A percentile compares a stretch with the other conserved stretches of the same genome.
These are phyloP conservation scores for Spathaspora hagerdaliae DNA, from an alignment of 805 yeast species.

Conservation along the genomic window DNA sequence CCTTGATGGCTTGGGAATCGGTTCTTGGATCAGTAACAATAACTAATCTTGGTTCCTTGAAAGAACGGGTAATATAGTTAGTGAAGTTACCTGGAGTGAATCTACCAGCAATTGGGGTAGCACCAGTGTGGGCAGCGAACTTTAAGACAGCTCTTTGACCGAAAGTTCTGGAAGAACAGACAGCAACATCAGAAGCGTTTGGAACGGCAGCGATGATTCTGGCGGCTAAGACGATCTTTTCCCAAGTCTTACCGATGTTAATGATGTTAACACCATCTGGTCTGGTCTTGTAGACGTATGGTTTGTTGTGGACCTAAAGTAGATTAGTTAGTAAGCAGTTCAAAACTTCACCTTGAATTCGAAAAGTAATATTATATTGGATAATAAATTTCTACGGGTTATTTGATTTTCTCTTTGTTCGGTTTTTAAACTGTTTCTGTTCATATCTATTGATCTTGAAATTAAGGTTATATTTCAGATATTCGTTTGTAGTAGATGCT, in stretches of 20 bases:
- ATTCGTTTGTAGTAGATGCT: too few species aligned
- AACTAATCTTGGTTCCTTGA: constrained; percentile 99
- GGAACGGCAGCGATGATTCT: constrained; percentile 99
- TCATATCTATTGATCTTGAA: too few species aligned
- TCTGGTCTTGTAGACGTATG: constrained; percentile 97
- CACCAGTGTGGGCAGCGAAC: constrained; percentile 99
- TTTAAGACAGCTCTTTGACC: constrained; percentile 99
- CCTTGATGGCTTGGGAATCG: constrained; percentile 99
- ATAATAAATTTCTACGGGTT: too few species aligned
- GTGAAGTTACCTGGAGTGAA: constrained; percentile 99
- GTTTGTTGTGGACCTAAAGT: constrained; percentile 84
- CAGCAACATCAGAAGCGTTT: constrained; percentile 97
- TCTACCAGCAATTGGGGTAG: constrained; percentile 99
- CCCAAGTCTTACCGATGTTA: constrained; percentile 99
- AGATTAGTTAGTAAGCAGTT: constrained; percentile 15
- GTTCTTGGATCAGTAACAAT: constrained; percentile 99
- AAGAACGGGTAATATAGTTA: constrained; percentile 99
- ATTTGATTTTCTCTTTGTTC: too few species aligned
- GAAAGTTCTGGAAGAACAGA: constrained; percentile 97
- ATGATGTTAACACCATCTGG: constrained; percentile 99
- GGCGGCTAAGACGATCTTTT: constrained; percentile 98
- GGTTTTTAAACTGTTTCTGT: too few species aligned
- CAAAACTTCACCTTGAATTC: background rate
- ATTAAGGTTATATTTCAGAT: too few species aligned
- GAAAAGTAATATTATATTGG: too few species aligned